Base-by-base conservation (phyloP, 345 rosid genomes). In the Hibiscus tridactylites region DNA sequence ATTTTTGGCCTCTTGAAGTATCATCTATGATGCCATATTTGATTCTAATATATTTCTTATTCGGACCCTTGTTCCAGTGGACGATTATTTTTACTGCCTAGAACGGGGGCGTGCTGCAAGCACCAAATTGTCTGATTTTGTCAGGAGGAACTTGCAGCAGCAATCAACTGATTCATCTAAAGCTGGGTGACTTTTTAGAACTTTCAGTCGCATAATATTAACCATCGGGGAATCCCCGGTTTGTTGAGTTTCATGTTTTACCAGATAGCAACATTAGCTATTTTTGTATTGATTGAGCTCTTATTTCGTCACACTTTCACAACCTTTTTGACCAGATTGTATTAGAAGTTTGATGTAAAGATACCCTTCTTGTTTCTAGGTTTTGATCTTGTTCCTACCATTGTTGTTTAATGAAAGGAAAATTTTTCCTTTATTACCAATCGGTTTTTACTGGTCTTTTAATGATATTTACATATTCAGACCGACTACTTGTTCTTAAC, bases 91-190 rank as follows among this genome's bases (percentile, higher is more conserved):
- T 75, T 76, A 79, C 12, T 88, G 95, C 74, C 74, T 90, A 21
- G 93, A 88, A 56, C 83, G 88, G 8, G 92, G 96, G n/a, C 85
- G 79, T 29, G 89, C 98, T 70, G 96, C 92, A 24, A 33, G 85
- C 24, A 77, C 81, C 53, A 88, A 85, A 74, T 73, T 91, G 85
- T 88, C 97, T 21, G 86, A 85, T 82, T 86, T 91, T 75, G 87
- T 91, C 6, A 79, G 98, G 78, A 84, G 89, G 91, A 87, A 78
- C 81, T 82, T 91, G 79, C 87, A 87, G 65, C 88, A 81, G 65
- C 79, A 78, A 39, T 84, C 87, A 47, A 79, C 70, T 6, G 87
- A 83, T 70, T 61, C 73, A 62, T 87, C 82, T 29, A 84, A 80
- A 62, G 79, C 83, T 0, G 82, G 24, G 5, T 65, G 53, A 31